Evolutionary conservation across 2,329 filamentous ascomycete genomes (phyloP), one percentile per base, ranked within the genome.

Genomic region (Pseudocercospora pini-densiflorae): DNA sequence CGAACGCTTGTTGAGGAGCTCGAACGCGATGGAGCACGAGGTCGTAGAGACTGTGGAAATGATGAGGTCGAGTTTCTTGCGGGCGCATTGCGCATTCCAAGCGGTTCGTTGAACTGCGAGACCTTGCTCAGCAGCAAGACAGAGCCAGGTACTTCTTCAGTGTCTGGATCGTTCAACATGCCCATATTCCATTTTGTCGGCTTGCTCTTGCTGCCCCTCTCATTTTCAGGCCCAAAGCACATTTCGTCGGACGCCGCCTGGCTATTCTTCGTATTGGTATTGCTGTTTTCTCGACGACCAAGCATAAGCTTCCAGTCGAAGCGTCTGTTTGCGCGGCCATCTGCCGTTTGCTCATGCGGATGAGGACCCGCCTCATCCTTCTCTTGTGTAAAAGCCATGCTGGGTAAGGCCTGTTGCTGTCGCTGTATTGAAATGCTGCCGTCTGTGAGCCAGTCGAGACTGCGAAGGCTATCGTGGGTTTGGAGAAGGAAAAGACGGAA

Each of bases 131-230:
- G 82, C 6, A 90, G 81, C 53, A 89, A 82, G 47, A 90, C 82
- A 14, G 88, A 89, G 61, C 88, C 87, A 71, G 94, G 94, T 12
- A 97, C 93, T 80, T 97, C 92, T 69, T 95, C 91, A 0, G 93
- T 97, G 64, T 90, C 79, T 57, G 82, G 87, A 73, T 95, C 92
- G 74, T 93, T 94, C 69, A 97, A 79, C 27, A 97, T 92, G n/a
- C 94, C 93, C 81, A 97, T 75, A 16, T 82, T 87, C 80, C 86
- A 87, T 75, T 80, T 86, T 27, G 61, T 63, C 1, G 67, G 70
- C 57, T 53, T 62, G 60, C 69, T 71, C 60, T 69, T 55, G 19
- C 62, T 63, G 12, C 19, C 10, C 54, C 63, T 54, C 8, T 57
- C 59, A 23, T 67, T 55, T 31, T 68, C 66, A 19, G 51, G 62